Base-by-base conservation (phyloP, 768 basidiomycete species). In the Udeniomyces megalosporus region DNA sequence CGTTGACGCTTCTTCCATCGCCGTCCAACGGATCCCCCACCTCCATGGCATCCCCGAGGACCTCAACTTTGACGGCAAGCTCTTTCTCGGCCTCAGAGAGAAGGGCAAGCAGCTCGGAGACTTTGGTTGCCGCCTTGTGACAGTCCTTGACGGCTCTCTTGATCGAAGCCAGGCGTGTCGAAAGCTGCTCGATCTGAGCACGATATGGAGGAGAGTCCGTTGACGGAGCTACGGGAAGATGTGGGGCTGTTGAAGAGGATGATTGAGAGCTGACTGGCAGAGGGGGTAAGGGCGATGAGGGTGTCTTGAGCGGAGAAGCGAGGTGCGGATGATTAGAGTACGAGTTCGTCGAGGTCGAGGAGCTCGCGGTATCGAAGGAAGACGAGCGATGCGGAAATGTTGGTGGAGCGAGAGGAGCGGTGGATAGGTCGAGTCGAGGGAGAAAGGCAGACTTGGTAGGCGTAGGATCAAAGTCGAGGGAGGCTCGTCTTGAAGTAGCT, bases 181-280 rank as follows among this genome's bases (percentile, higher is more conserved):
- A 57, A 38, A 63, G 51, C 26, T 46, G 42, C 32, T 58, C 24
- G 31, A 63, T 35, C 28, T 52, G 56, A 1, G 62, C 47, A 1
- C 62, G 38, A 32, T 32, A 57, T 22, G 48, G 35, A 10, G 62
- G 62, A n/a, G 62, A 49, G 50, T 63, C 62, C 3, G 55, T 28
- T 12, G 32, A 6, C 4, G 48, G 62, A 10, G 34, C 20, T 20
- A 52, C 42, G 1, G 62, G 62, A 26, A 63, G 38, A n/a, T 32
- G 49, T 2, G 45, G 47, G 10, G 10, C 10, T 42, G 38, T 42
- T 17, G 38, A 42, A 17, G 38, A 42, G 17, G 38, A 42, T 17
- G 38, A 17, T 8, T 42, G 10, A 17, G 38, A 4, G 42, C 14
- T 28, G 17, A 44, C 11, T 28, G 32, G 17, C 24, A n/a, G 51